These are phyloP conservation scores for Rhodotorula taiwanensis DNA, from an alignment of 768 basidiomycete species.

Conservation along the genomic window DNA sequence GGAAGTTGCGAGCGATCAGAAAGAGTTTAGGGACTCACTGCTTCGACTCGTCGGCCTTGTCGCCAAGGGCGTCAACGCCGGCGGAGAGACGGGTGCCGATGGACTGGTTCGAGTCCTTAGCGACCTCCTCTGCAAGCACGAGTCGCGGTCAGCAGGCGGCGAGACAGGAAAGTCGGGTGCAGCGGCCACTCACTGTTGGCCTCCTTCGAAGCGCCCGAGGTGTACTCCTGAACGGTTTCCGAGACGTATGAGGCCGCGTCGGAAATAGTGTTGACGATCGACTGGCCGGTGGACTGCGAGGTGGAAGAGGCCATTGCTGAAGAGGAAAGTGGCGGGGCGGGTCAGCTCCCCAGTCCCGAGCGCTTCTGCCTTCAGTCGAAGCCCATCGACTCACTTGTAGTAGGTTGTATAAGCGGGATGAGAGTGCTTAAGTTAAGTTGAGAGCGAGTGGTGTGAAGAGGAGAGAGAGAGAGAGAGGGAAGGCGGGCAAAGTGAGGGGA, in stretches of 20 bases:
- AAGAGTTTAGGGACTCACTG: not conserved
- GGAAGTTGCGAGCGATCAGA: not conserved
- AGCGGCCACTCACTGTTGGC: conserved; percentile 12
- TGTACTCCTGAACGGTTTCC: conserved; percentile 29
- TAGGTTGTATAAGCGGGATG: too few species aligned
- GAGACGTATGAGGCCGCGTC: conserved; percentile 20
- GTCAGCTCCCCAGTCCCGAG: too few species aligned
- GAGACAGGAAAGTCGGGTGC: too few species aligned
- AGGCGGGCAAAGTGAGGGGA: not conserved
- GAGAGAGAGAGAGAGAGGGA: not conserved
- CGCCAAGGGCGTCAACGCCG: conserved; percentile 26
- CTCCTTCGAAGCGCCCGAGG: conserved; percentile 19
- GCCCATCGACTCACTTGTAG: too few species aligned
- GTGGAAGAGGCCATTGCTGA: conserved; percentile 19
- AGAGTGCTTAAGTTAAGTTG: too few species aligned
- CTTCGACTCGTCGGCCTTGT: conserved; percentile 24
- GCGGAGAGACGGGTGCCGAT: conserved; percentile 29
- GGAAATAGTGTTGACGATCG: conserved; percentile 19
- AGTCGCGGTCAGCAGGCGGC: too few species aligned
- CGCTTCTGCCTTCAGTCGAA: too few species aligned
- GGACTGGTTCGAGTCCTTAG: conserved; percentile 32
- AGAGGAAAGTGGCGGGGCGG: not conserved
- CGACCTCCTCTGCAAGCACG: conserved; percentile 29
- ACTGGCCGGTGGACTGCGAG: conserved; percentile 10
- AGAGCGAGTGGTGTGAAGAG: not conserved